These are phyloP conservation scores for Zygnema circumcarinatum DNA, from an alignment of 139 green algal genomes.

Conservation along the genomic window DNA sequence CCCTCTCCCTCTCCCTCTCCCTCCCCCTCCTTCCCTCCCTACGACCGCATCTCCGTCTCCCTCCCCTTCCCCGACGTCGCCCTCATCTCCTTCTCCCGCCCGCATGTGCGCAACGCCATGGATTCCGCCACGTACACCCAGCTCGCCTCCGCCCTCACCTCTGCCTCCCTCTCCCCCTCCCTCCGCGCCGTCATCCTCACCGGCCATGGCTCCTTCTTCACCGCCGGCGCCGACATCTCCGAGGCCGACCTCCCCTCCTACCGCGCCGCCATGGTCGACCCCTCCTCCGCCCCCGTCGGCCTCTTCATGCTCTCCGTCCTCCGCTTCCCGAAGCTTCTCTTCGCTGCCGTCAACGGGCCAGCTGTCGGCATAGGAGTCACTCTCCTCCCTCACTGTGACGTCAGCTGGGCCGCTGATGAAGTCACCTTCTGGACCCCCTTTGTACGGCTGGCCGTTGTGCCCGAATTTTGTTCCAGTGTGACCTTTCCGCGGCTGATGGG, in stretches of 20 bases:
- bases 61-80: neutral
- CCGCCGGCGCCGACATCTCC: conserved; percentile 14
- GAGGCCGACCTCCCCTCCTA: neutral
- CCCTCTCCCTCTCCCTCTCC: no score
- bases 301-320: neutral
- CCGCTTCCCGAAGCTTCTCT: conserved; percentile 4
- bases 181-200: conserved; percentile 2
- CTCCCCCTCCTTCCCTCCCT: neutral
- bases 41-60: neutral
- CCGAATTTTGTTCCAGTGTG: conserved; percentile 13
- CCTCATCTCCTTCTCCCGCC: conserved; percentile 1
- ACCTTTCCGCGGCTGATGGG: neutral
- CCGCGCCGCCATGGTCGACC: neutral
- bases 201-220: conserved; percentile 18
- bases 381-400: conserved; percentile 23
- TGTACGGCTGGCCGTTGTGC: conserved; percentile 5
- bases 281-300: conserved; percentile 5
- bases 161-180: neutral
- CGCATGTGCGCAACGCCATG: neutral
- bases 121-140: neutral
- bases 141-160: neutral
- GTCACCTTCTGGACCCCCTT: conserved; percentile 26
- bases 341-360: conserved; percentile 32
- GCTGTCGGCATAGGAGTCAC: conserved; percentile 24
- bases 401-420: neutral